These are phyloP conservation scores for Quercus variabilis DNA, from an alignment of 306 rosid species.

Conservation along the genomic window DNA sequence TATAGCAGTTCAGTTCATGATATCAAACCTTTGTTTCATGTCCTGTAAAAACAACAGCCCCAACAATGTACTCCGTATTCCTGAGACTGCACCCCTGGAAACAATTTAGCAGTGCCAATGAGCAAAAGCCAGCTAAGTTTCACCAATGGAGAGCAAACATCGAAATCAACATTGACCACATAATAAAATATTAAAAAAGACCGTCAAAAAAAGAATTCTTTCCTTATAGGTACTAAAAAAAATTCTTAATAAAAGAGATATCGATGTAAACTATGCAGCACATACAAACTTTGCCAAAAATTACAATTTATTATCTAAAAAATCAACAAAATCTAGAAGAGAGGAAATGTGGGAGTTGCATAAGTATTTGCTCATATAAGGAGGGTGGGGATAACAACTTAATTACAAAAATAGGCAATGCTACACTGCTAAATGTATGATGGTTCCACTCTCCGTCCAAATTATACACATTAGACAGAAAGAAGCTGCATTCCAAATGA, in stretches of 20 bases:
- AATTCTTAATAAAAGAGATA: background rate
- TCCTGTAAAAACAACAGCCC: slow-evolving; percentile 88
- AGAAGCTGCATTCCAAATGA: background rate
- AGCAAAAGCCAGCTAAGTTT: slow-evolving; percentile 15
- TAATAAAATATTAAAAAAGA: slow-evolving; percentile 1
- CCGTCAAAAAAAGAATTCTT: background rate
- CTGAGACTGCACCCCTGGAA: slow-evolving; percentile 98
- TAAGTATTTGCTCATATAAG: background rate
- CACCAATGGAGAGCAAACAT: background rate
- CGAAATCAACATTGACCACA: slow-evolving; percentile 8
- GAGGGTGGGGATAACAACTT: background rate
- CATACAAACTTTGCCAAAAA: background rate
- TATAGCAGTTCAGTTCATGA: slow-evolving; percentile 17
- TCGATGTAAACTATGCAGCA: background rate
- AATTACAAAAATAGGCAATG: background rate
- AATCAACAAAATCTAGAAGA: background rate
- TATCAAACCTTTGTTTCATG: slow-evolving; percentile 88
- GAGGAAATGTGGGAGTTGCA: background rate
- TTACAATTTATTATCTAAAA: background rate
- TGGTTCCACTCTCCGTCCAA: background rate
- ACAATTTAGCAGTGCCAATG: slow-evolving; percentile 12
- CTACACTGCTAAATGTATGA: background rate
- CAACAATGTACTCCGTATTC: slow-evolving; percentile 92
- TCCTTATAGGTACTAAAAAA: background rate
- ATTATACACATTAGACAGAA: background rate